These are phyloP conservation scores for Rhinocladiella similis DNA, from an alignment of 2,329 filamentous ascomycete species.

Conservation along the genomic window DNA sequence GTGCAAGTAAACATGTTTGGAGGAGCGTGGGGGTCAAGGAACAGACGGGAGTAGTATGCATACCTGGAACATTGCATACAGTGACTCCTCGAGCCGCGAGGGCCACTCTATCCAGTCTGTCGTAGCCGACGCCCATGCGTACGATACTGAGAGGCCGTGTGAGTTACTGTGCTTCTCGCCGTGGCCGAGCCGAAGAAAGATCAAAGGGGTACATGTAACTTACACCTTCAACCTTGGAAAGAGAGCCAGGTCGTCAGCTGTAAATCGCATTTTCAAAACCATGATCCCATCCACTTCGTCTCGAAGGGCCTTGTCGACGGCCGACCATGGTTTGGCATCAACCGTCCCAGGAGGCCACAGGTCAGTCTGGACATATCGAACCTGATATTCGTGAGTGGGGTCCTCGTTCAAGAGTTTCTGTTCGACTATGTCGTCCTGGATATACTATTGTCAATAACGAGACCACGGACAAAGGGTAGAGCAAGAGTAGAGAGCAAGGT, in stretches of 20 bases:
- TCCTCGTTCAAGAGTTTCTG: constrained; percentile 24
- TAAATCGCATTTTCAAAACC: constrained; percentile 27
- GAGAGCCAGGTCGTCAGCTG: constrained; percentile 17
- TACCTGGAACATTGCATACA: constrained; percentile 36
- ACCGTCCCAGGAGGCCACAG: constrained; percentile 22
- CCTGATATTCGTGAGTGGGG: constrained; percentile 16
- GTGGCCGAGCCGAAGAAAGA: too few species aligned
- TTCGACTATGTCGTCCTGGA: constrained; percentile 25
- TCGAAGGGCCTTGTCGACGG: constrained; percentile 19
- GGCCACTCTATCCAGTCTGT: constrained; percentile 25
- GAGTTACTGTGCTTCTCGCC: background rate
- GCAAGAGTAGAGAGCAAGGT: background rate
- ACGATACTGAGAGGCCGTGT: constrained; percentile 15
- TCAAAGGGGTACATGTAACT: too few species aligned
- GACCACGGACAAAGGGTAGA: background rate
- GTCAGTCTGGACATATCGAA: constrained; percentile 20
- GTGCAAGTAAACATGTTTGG: too few species aligned
- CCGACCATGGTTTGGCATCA: constrained; percentile 21
- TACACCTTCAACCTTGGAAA: constrained; percentile 28
- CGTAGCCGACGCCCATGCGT: constrained; percentile 29
- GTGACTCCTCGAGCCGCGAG: constrained; percentile 25
- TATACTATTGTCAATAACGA: background rate
- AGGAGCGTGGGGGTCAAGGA: constrained; percentile 26
- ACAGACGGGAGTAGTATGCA: constrained; percentile 10
- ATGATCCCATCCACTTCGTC: constrained; percentile 27